These are phyloP conservation scores for Microdochium nivale DNA, from an alignment of 2,329 filamentous ascomycete genomes.

Conservation along the genomic window DNA sequence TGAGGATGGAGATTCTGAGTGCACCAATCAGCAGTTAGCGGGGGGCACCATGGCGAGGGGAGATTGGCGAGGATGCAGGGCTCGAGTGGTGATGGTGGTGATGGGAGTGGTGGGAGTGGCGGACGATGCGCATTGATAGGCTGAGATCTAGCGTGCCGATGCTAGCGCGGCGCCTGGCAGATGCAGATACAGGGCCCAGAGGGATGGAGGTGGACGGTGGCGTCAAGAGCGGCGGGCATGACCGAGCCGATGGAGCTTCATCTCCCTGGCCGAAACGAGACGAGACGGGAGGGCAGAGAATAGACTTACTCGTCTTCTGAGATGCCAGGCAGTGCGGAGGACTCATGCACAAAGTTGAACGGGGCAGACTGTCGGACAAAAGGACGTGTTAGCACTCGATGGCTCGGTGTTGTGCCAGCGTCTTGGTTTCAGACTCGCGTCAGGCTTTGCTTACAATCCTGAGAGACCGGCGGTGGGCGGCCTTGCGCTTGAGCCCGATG, in stretches of 20 bases:
- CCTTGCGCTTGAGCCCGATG: constrained; percentile 12
- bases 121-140: background rate
- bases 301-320: constrained; percentile 48
- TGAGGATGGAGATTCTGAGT: constrained; percentile 36
- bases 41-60: background rate
- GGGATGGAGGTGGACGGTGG: background rate
- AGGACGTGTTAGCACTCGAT: constrained; percentile 8
- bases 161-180: background rate
- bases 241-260: background rate
- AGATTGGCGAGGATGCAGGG: background rate
- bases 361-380: constrained; percentile 41
- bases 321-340: constrained; percentile 43
- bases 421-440: no score
- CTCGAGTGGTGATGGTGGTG: background rate
- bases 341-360: constrained; percentile 48
- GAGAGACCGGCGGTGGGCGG: constrained; percentile 12
- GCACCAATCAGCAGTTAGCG: constrained; percentile 2
- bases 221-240: background rate
- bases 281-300: background rate
- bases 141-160: background rate
- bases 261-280: background rate
- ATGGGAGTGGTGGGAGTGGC: background rate
- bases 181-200: background rate
- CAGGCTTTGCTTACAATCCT: constrained; percentile 15
- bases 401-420: no score